Conservation (phyloP, 495 filamentous ascomycete genomes). For the Ascobolus immersus region DNA sequence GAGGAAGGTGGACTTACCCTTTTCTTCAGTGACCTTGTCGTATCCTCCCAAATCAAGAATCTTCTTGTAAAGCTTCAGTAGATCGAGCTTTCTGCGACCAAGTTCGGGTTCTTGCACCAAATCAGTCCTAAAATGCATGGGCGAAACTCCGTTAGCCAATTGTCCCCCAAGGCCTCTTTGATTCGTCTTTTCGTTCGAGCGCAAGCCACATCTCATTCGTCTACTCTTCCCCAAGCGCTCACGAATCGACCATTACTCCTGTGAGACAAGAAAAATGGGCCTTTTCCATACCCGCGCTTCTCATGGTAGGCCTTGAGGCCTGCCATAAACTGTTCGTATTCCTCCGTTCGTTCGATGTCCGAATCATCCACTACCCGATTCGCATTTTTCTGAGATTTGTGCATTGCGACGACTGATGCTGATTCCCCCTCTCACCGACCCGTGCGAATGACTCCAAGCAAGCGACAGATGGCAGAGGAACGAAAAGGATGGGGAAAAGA, state of each 20-base stretch:
- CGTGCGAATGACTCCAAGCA: slow-evolving; percentile 2
- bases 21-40: slow-evolving; percentile 52
- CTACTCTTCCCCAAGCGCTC: too few relatives aligned
- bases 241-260: background rate
- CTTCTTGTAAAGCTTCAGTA: slow-evolving; percentile 41
- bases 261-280: slow-evolving; percentile 3
- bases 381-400: slow-evolving; percentile 9
- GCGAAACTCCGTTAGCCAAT: background rate
- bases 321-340: slow-evolving; percentile 45
- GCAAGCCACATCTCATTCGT: slow-evolving; percentile 5
- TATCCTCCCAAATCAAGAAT: slow-evolving; percentile 52
- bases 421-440: slow-evolving; percentile 12
- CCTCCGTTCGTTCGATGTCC: slow-evolving; percentile 27
- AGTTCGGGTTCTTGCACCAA: slow-evolving; percentile 52
- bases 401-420: slow-evolving; percentile 14
- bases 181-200: background rate
- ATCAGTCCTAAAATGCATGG: slow-evolving; percentile 23
- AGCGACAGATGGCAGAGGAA: slow-evolving; percentile 2
- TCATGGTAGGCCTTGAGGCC: slow-evolving; percentile 39
- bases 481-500: slow-evolving; percentile 3
- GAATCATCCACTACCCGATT: slow-evolving; percentile 18
- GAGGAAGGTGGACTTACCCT: slow-evolving; percentile 17
- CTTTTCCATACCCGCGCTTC: slow-evolving; percentile 30
- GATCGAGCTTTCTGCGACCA: slow-evolving; percentile 40
- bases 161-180: background rate